Evolutionary conservation across 768 basidiomycete genomes (phyloP), one percentile per base, ranked within the genome.

Genomic region (Hemileccinum impolitum): DNA sequence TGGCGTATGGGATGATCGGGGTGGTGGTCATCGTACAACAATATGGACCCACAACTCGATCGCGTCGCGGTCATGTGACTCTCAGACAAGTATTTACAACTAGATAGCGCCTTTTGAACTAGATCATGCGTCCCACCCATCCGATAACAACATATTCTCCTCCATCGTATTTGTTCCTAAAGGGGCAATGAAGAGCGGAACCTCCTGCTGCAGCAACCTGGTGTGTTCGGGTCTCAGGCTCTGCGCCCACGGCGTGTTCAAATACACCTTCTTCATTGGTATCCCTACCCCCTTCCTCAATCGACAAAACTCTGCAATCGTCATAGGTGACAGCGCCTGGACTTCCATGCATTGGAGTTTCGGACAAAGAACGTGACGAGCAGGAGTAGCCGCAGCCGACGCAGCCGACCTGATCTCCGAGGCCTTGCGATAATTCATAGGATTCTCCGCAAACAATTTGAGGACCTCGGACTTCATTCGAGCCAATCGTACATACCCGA

Each of bases 241-340:
- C 2, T 47, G 23, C 37, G 51, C 51, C 62, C 70, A 71, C 3
- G 68, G 62, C 4, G 54, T 48, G 45, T 65, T 71, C 36, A 81
- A 54, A 59, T 80, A 84, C n/a, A 80, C 59, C 56, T 72, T 79
- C 52, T 62, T 61, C 46, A 84, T 54, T 18, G 81, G 80, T n/a
- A 61, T 59, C 8, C 73, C 75, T 26, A 76, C 53, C 3, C 43
- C 45, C 38, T 57, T 63, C 52, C 82, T 72, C 43, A 59, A 55
- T 3, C 50, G 45, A 15, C 67, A 69, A 61, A 77, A 77, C 21
- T 54, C 48, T 31, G 63, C 60, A 26, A 82, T 63, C 7, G 61
- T 41, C 21, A 40, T 39, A 3, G 68, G 46, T 4, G 70, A 58
- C 34, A 73, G 52, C 3, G 60, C 61, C 55, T 79, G 77, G 32